Evolutionary conservation across 202 grass and related monocot species (phyloP).

Genomic region (Cymbopogon flexuosus): DNA sequence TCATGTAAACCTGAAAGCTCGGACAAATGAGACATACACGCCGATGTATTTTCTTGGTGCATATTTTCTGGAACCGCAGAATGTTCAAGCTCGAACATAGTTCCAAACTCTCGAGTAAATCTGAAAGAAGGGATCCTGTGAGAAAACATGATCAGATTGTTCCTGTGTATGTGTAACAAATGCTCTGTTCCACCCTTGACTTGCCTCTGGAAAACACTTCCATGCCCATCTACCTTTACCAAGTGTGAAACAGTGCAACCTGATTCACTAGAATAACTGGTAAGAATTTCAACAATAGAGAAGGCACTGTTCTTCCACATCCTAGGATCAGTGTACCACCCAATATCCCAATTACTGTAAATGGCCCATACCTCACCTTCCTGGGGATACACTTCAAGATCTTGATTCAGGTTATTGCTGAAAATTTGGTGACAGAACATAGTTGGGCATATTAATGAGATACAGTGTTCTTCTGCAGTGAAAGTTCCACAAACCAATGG

Average conservation of each 20-base stretch:
- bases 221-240: slow-evolving; percentile 46
- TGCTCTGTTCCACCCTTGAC: slow-evolving; percentile 26
- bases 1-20: not conserved
- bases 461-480: slow-evolving; percentile 19
- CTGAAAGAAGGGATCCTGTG: slow-evolving; percentile 49
- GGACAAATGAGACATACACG: slow-evolving; percentile 5
- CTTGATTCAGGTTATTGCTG: slow-evolving; percentile 32
- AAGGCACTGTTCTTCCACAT: slow-evolving; percentile 47
- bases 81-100: slow-evolving; percentile 54
- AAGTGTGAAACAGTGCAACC: slow-evolving; percentile 45
- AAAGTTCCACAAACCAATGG: slow-evolving; percentile 70
- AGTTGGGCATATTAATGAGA: slow-evolving; percentile 36
- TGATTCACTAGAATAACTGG: slow-evolving; percentile 48
- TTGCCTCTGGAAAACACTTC: slow-evolving; percentile 46
- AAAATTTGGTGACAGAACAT: slow-evolving; percentile 53
- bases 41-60: slow-evolving; percentile 23
- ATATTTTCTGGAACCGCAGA: slow-evolving; percentile 45
- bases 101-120: slow-evolving; percentile 27
- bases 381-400: slow-evolving; percentile 56
- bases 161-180: slow-evolving; percentile 24
- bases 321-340: slow-evolving; percentile 44
- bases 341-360: slow-evolving; percentile 64
- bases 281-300: slow-evolving; percentile 62
- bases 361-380: slow-evolving; percentile 64
- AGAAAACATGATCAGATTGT: slow-evolving; percentile 69